Conservation (phyloP, 2,329 filamentous ascomycete species). For the Penicillium sp. region DNA sequence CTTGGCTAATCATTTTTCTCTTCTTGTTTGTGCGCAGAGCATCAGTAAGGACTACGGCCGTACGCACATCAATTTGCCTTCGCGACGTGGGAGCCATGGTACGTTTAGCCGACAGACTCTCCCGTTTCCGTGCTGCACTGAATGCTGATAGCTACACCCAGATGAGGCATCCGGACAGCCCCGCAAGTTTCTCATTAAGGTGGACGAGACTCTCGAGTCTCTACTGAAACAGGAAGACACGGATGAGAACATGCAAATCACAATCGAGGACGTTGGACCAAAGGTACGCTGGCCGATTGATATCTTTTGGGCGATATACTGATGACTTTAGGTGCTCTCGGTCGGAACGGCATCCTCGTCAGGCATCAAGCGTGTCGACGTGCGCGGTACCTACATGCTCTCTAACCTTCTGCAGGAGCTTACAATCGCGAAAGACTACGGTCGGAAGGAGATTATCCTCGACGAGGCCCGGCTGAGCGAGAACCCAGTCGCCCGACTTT, state of each 20-base stretch:
- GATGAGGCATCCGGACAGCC: conserved; percentile 68
- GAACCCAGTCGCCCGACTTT: conserved; percentile 85
- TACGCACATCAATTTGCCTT: conserved; percentile 32
- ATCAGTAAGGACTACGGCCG: conserved; percentile 31
- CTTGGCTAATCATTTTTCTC: conserved; percentile 9
- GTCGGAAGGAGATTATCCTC: conserved; percentile 81
- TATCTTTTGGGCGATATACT: conserved; percentile 14
- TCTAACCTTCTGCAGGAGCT: conserved; percentile 95
- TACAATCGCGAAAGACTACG: conserved; percentile 84
- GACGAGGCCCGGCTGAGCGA: conserved; percentile 90
- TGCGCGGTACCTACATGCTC: conserved; percentile 94
- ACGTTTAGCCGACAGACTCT: conserved; percentile 9
- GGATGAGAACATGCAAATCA: conserved; percentile 93
- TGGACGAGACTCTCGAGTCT: conserved; percentile 74
- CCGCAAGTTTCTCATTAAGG: conserved; percentile 79
- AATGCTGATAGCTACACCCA: conserved; percentile 36
- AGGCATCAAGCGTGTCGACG: conserved; percentile 80
- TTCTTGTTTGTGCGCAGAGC: conserved; percentile 23
- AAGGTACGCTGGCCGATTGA: conserved; percentile 56
- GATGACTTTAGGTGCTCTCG: conserved; percentile 62
- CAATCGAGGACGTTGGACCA: conserved; percentile 89
- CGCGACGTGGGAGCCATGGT: conserved; percentile 46
- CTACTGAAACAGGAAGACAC: conserved; percentile 85
- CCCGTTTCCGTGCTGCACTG: neutral
- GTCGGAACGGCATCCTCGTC: conserved; percentile 81